Evolutionary conservation across 139 green algal genomes (phyloP), one percentile per base, ranked within the genome.

Genomic region (Trebouxia sp.): DNA sequence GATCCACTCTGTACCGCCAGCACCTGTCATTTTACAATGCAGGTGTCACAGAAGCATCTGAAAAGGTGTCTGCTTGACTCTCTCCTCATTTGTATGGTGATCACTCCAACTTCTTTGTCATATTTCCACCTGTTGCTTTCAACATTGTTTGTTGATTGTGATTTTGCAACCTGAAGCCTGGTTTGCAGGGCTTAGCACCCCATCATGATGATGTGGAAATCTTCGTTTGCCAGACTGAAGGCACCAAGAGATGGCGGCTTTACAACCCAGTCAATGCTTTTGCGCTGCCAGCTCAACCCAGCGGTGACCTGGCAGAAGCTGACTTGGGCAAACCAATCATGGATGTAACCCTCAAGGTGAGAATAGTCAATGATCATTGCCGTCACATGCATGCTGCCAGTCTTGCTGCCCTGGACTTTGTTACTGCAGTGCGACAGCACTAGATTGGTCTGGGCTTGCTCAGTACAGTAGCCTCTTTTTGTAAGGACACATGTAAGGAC

Each of bases 191-290:
- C 14, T 88, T 97, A 62, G 92, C 93, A 12, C 92, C 93, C 0
- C 92, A 97, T 81, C 85, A 93, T 76, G 93, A 97, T 58, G 93
- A 96, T 70, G 93, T 96, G 47, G 91, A 95, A 83, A 78, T 97
- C 8, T 96, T 91, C 43, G 86, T 96, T 43, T 91, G 90, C 75
- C 93, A 97, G 88, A 90, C 93, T 15, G 74, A 93, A 82, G 91
- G 94, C 56, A 79, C 12, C 39, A 97, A 97, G 86, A 45, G 58
- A 22, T 98, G 94, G 94, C 81, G 80, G n/a, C 65, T 94, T 22
- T 94, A 94, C 80, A 65, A 74, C 24, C 84, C 88, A 4, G 42
- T 82, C 37, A 47, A 84, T 1, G 87, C 83, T 50, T 89, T 83
- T 55, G 56, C 86, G 66, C 83, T 94, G 84, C 91, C 89, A 42